A percentile compares a stretch with the other conserved stretches of the same genome.
phyloP scores from a whole-genome alignment of 169 alveolate genomes.

The Cystoisospora suis region DNA sequence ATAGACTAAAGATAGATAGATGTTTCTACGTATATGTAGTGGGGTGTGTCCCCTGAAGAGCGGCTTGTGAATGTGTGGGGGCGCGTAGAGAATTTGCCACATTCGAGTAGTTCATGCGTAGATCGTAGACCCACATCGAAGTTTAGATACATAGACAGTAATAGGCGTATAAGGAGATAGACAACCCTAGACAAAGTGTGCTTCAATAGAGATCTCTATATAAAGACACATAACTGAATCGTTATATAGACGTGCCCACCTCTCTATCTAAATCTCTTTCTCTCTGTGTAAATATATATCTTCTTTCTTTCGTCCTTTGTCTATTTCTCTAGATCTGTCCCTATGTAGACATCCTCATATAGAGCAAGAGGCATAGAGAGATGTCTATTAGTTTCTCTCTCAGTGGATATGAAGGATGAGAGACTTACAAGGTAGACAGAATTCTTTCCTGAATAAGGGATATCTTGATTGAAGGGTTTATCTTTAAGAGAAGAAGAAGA shows the following conservation, averaged over 20 bases:
- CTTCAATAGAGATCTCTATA: neutral
- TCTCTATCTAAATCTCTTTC: neutral
- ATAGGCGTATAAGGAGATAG: neutral
- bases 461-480: neutral
- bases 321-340: neutral
- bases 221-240: neutral
- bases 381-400: too few relatives aligned
- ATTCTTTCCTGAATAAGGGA: slow-evolving; percentile 4
- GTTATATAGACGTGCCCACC: neutral
- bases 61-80: too few relatives aligned
- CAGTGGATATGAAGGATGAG: neutral
- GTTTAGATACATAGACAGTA: neutral
- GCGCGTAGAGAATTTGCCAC: neutral
- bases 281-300: neutral
- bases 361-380: too few relatives aligned
- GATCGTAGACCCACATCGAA: neutral
- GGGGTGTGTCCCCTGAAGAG: neutral
- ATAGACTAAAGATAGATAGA: neutral
- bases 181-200: neutral
- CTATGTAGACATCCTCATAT: neutral
- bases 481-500: too few relatives aligned
- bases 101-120: neutral
- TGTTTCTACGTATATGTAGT: too few relatives aligned
- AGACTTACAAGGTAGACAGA: slow-evolving; percentile 17
- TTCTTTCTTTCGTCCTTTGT: too few relatives aligned